Evolutionary conservation across 768 basidiomycete genomes (phyloP).

Genomic region (Leccinum pellstonianum): DNA sequence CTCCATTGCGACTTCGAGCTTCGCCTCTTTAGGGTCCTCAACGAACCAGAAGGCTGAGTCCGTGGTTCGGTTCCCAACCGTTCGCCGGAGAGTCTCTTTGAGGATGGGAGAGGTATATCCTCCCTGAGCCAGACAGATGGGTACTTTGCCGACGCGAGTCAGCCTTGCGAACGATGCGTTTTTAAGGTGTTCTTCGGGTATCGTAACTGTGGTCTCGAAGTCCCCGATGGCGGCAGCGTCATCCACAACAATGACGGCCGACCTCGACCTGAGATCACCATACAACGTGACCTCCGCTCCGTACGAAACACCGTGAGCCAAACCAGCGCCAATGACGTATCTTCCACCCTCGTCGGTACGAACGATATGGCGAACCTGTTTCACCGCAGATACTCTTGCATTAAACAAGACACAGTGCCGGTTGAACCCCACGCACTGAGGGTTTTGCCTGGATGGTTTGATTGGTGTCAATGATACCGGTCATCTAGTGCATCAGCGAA

Average conservation of each 20-base stretch:
- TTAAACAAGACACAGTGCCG: slow-evolving; percentile 27
- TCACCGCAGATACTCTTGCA: slow-evolving; percentile 12
- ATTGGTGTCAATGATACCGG: background rate
- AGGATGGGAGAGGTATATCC: background rate
- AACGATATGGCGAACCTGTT: slow-evolving; percentile 8
- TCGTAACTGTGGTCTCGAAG: slow-evolving; percentile 10
- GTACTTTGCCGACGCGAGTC: background rate
- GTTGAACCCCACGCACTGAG: slow-evolving; percentile 30
- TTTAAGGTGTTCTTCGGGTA: background rate
- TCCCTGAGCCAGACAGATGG: background rate
- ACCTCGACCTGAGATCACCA: background rate
- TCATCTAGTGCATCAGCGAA: too few relatives aligned
- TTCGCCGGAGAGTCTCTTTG: background rate
- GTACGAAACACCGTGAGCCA: slow-evolving; percentile 26
- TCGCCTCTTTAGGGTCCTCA: background rate
- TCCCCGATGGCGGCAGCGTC: slow-evolving; percentile 9
- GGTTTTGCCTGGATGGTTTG: slow-evolving; percentile 22
- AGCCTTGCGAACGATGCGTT: slow-evolving; percentile 2
- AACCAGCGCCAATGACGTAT: slow-evolving; percentile 25
- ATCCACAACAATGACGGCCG: slow-evolving; percentile 6
- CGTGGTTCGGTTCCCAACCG: background rate
- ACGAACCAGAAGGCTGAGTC: slow-evolving; percentile 1
- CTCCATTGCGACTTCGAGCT: slow-evolving; percentile 3
- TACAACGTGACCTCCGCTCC: slow-evolving; percentile 24
- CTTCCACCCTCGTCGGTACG: background rate